Conservation (phyloP, 768 basidiomycete genomes). For the Boletellus ananas region DNA sequence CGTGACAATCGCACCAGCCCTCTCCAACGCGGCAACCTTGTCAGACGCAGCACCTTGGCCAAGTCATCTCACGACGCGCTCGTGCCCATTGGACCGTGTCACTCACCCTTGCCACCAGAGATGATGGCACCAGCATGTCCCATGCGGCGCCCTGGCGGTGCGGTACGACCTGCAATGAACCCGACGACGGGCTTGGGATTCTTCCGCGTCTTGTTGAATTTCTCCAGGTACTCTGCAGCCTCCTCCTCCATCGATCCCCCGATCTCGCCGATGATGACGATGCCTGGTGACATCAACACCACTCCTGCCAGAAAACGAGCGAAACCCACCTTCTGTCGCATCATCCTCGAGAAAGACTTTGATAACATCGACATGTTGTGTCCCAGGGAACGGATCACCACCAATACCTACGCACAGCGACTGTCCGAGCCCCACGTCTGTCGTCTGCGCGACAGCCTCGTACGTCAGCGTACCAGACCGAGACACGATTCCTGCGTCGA, state of each 20-base stretch:
- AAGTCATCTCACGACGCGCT: background rate
- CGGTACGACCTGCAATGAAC: slow-evolving; percentile 97
- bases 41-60: slow-evolving; percentile 77
- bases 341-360: slow-evolving; percentile 95
- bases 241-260: slow-evolving; percentile 99
- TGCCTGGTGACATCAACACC: slow-evolving; percentile 48
- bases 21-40: slow-evolving; percentile 88
- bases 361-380: slow-evolving; percentile 92
- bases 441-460: slow-evolving; percentile 98
- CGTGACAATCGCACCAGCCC: slow-evolving; percentile 90
- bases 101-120: slow-evolving; percentile 88
- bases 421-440: slow-evolving; percentile 92
- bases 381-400: slow-evolving; percentile 95
- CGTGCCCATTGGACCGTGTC: background rate
- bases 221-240: slow-evolving; percentile 92
- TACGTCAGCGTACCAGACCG: slow-evolving; percentile 96
- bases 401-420: slow-evolving; percentile 96
- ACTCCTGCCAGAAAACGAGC: background rate
- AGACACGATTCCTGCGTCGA: slow-evolving; percentile 75
- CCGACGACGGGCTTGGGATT: slow-evolving; percentile 95
- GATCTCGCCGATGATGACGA: slow-evolving; percentile 98
- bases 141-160: slow-evolving; percentile 97
- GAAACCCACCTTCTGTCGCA: slow-evolving; percentile 75
- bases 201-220: slow-evolving; percentile 83
- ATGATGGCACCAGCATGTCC: slow-evolving; percentile 99